phyloP scores from a whole-genome alignment of 176 grass and related monocot genomes.

The Elymus sibiricus region DNA sequence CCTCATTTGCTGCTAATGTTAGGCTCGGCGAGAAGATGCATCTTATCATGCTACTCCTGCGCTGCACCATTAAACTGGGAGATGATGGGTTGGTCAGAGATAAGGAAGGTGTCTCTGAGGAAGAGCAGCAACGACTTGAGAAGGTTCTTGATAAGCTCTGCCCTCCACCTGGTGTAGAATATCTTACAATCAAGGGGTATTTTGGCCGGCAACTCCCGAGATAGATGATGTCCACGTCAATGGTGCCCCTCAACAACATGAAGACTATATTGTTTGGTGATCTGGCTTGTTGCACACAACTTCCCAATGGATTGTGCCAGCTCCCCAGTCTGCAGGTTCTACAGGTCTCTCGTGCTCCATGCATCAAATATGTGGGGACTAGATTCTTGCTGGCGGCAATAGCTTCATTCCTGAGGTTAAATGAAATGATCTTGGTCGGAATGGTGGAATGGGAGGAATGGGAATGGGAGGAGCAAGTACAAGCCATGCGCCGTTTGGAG shows the following conservation, averaged over 20 bases:
- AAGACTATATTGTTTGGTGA: not conserved
- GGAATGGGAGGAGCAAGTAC: not conserved
- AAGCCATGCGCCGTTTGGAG: not conserved
- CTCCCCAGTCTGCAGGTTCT: not conserved
- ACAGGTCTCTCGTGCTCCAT: not conserved
- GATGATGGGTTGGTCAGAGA: not conserved
- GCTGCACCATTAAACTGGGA: not conserved
- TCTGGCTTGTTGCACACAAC: not conserved
- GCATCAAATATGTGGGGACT: not conserved
- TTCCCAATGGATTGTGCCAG: not conserved
- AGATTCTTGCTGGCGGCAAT: not conserved
- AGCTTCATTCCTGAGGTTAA: not conserved
- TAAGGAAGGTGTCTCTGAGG: not conserved
- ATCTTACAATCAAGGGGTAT: not conserved
- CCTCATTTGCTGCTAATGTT: not conserved
- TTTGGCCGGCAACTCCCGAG: not conserved
- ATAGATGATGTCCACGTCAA: not conserved
- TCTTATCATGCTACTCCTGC: rapidly evolving
- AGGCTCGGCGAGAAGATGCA: not conserved
- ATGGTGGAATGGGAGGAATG: not conserved
- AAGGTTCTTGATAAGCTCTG: slow-evolving; percentile 7
- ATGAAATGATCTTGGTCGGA: not conserved
- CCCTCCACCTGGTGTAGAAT: not conserved
- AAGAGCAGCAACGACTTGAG: not conserved
- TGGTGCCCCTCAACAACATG: not conserved